A percentile compares a stretch with the other conserved stretches of the same genome.
phyloP scores from a whole-genome alignment of 768 basidiomycete species.

The Pholiota conissans region DNA sequence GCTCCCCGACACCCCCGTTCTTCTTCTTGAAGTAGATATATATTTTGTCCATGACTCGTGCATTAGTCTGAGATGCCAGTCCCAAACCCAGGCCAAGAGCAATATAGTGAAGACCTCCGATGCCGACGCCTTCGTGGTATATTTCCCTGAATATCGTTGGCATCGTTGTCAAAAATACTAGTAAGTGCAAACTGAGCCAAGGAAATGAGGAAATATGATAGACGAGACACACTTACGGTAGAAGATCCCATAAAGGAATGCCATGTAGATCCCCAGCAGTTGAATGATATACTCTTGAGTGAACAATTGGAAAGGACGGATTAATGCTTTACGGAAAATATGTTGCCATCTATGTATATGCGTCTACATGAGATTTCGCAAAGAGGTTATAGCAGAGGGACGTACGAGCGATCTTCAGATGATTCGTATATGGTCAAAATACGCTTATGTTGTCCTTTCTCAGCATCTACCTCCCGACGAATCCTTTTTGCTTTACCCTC shows the following conservation, averaged over 20 bases:
- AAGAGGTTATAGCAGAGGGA: constrained; percentile 3
- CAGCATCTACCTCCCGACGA: constrained; percentile 18
- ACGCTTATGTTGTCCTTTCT: constrained; percentile 29
- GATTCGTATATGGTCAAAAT: constrained; percentile 52
- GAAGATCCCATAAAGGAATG: constrained; percentile 63
- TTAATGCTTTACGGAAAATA: constrained; percentile 53
- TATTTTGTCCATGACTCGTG: constrained; percentile 53
- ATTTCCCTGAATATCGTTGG: constrained; percentile 54
- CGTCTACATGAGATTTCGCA: background rate
- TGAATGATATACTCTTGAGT: constrained; percentile 64
- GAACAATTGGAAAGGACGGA: constrained; percentile 71
- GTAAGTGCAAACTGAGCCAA: background rate
- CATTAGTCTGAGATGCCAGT: constrained; percentile 53
- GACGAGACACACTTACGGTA: constrained; percentile 44
- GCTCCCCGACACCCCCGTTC: constrained; percentile 47
- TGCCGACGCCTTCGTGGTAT: constrained; percentile 57
- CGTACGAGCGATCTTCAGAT: constrained; percentile 43
- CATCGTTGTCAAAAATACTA: constrained; percentile 70
- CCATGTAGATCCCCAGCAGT: constrained; percentile 66
- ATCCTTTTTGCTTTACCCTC: background rate
- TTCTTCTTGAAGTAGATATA: constrained; percentile 51
- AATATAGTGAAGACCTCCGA: constrained; percentile 69
- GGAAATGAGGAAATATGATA: background rate
- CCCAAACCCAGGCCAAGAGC: constrained; percentile 66
- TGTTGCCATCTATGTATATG: constrained; percentile 41